Base-by-base conservation (phyloP, 495 filamentous ascomycete genomes). In the Friedmanniomyces endolithicus region DNA sequence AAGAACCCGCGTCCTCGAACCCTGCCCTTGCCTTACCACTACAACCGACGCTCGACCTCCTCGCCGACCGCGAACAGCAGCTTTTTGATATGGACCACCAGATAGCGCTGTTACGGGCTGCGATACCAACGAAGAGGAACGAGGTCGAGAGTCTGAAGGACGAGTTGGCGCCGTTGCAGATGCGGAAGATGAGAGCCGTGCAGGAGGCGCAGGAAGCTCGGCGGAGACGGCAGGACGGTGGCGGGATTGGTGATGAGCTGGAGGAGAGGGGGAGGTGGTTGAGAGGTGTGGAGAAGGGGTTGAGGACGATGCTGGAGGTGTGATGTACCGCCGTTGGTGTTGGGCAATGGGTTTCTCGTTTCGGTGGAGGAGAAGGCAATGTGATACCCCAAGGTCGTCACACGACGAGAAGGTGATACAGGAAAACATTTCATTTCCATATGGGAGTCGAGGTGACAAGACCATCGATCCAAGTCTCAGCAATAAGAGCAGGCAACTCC, bases 241-340 rank as follows among this genome's bases (percentile, higher is more conserved):
- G 72, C 25, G 72, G 81, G 45, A 81, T 19, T 31, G 83, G 79
- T 50, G 87, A 92, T 66, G 87, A 90, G 51, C 66, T 94, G 22
- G 87, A 94, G 64, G 83, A 87, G 68, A 78, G 79, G 67, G 89
- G 86, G 16, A 71, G 87, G 62, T 95, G 89, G 89, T 84, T 84
- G 64, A 78, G 79, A 56, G 82, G 83, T 27, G 78, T 82, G 1
- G 86, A 90, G 67, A 70, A 72, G 14, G 79, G 75, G 1, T 70
- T 94, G 67, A 82, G 77, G 61, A 76, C 76, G 46, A 72, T 94
- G 65, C 71, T 92, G 53, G 81, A 74, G 43, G 61, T 65, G 0
- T 61, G 46, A 60, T 52, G n/a, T 31, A 9, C 27, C 4, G 27
- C 3, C 27, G 27, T n/a, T n/a, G n/a, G n/a, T n/a, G n/a, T n/a